Evolutionary conservation across 2,329 filamentous ascomycete genomes (phyloP).

Genomic region (Pezicula neosporulosa): DNA sequence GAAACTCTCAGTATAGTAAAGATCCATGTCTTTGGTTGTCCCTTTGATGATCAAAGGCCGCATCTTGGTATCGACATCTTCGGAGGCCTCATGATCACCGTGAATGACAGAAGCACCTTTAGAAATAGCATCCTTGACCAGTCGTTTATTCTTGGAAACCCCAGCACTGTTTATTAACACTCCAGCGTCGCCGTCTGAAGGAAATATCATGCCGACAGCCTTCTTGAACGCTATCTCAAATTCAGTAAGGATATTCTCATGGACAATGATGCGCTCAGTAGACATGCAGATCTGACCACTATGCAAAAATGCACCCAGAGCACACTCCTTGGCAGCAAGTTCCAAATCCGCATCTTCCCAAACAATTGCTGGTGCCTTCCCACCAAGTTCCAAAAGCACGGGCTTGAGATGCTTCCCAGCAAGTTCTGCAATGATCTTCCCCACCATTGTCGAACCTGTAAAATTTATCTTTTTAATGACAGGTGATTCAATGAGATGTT

Average conservation of each 20-base stretch:
- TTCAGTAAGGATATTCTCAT: slow-evolving; percentile 40
- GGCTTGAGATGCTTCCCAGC: slow-evolving; percentile 77
- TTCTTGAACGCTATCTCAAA: slow-evolving; percentile 36
- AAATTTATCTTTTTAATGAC: slow-evolving; percentile 80
- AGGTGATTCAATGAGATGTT: slow-evolving; percentile 62
- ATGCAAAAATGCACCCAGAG: slow-evolving; percentile 69
- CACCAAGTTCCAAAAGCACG: slow-evolving; percentile 75
- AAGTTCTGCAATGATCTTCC: slow-evolving; percentile 65
- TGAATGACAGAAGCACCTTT: slow-evolving; percentile 59
- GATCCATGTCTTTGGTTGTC: slow-evolving; percentile 68
- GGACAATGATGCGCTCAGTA: slow-evolving; percentile 69
- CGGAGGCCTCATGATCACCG: slow-evolving; percentile 30
- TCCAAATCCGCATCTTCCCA: slow-evolving; percentile 77
- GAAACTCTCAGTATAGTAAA: slow-evolving; percentile 75
- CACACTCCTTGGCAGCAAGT: slow-evolving; percentile 64
- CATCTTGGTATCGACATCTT: slow-evolving; percentile 37
- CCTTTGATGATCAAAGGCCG: slow-evolving; percentile 65
- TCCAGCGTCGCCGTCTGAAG: slow-evolving; percentile 53
- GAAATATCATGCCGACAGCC: slow-evolving; percentile 39
- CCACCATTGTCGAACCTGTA: slow-evolving; percentile 73
- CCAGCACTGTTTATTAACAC: slow-evolving; percentile 68
- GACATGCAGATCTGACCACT: slow-evolving; percentile 83
- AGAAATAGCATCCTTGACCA: slow-evolving; percentile 63
- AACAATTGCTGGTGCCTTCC: slow-evolving; percentile 76
- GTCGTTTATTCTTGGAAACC: slow-evolving; percentile 59